Base-by-base conservation (phyloP, 768 basidiomycete genomes). In the Solioccasus polychromus region DNA sequence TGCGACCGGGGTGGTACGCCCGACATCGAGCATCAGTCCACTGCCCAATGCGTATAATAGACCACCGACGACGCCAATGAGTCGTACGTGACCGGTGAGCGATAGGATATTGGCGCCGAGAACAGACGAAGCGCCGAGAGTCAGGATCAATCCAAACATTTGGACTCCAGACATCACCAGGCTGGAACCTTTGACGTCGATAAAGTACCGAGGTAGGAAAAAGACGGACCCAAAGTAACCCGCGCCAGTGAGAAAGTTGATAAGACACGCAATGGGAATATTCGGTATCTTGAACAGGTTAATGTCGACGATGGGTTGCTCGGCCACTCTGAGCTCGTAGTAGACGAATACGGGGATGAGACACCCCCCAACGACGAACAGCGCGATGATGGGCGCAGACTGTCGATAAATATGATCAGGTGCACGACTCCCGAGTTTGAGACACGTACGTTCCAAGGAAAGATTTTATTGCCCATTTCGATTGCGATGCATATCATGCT, bases 141-240 rank as follows among this genome's bases (percentile, higher is more conserved):
- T 58, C 0, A 68, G 53, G 42, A 64, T 69, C 24, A 68, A 31
- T 8, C 68, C 66, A 11, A 68, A 45, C 68, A 69, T 69, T 29
- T 68, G 64, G 6, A 68, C 35, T n/a, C 66, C 66, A 0, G 66
- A 66, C 26, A 45, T 56, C 30, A 69, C 59, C 36, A 69, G 45
- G 39, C 42, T 54, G 26, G 66, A 69, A 15, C 60, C 53, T 29
- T 66, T 68, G 51, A 67, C 45, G 39, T 69, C 68, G 50, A 70
- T 70, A 38, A 68, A 69, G 47, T 69, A 68, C 30, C 65, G 68
- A n/a, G 66, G 66, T 20, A 68, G 59, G 50, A 70, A 68, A 48
- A 70, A 68, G 45, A 69, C 66, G 12, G 57, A 55, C 8, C 67
- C 66, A 43, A 68, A 69, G 51, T 67, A 69, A 17, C 66, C 67